Evolutionary conservation across 2,329 filamentous ascomycete species (phyloP).

Genomic region (Fusarium hainanense): DNA sequence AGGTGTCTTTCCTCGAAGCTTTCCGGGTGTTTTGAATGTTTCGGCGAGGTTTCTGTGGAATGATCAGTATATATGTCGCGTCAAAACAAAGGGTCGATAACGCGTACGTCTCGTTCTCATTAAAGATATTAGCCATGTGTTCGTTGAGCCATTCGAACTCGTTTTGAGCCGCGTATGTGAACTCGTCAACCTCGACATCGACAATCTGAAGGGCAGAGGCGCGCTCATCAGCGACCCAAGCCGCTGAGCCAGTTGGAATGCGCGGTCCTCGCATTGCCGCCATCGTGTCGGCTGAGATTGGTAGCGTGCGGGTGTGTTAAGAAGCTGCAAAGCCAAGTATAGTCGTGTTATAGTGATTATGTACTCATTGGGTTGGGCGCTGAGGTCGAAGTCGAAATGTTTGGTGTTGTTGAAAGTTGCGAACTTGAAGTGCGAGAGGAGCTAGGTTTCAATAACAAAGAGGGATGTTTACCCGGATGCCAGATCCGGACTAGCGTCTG

Average conservation of each 20-base stretch:
- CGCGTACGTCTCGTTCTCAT: conserved; percentile 81
- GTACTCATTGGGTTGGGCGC: conserved; percentile 37
- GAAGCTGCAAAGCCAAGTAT: conserved; percentile 31
- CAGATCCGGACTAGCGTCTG: conserved; percentile 14
- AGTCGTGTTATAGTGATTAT: conserved; percentile 33
- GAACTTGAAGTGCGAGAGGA: conserved; percentile 35
- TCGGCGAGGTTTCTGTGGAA: conserved; percentile 82
- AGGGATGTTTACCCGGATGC: conserved; percentile 28
- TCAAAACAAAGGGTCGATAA: conserved; percentile 1
- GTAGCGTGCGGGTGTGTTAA: conserved; percentile 6
- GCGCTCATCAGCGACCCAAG: conserved; percentile 89
- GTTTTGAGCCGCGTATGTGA: conserved; percentile 89
- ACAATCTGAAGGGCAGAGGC: conserved; percentile 80
- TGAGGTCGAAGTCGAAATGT: conserved; percentile 23
- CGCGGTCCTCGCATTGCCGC: conserved; percentile 66
- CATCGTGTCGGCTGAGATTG: conserved; percentile 47
- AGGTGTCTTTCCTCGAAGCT: conserved; percentile 83
- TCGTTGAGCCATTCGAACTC: conserved; percentile 99
- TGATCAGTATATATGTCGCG: conserved; percentile 24
- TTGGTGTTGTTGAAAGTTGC: conserved; percentile 32
- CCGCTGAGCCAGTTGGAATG: conserved; percentile 79
- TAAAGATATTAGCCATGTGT: conserved; percentile 96
- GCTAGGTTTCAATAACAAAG: conserved; percentile 37
- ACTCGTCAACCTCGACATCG: conserved; percentile 88
- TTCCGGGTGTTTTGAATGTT: conserved; percentile 94